These are phyloP conservation scores for Daldinia bambusicola DNA, from an alignment of 495 filamentous ascomycete species.

Conservation along the genomic window DNA sequence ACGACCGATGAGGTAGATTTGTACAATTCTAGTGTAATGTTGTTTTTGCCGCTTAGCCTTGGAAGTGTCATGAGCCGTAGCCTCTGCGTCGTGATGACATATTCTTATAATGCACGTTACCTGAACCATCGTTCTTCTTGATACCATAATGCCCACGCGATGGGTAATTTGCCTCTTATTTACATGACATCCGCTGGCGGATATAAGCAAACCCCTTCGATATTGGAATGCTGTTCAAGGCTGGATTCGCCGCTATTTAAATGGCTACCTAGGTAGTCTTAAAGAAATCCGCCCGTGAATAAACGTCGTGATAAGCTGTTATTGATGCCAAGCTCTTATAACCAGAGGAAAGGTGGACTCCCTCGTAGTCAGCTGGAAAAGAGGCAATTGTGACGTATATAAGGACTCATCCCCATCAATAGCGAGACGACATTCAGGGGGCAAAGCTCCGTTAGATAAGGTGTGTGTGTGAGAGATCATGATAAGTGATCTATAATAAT, in stretches of 20 bases:
- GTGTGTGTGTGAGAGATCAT: no score
- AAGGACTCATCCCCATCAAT: neutral
- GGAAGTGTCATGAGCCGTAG: conserved; percentile 1
- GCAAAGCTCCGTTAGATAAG: no score
- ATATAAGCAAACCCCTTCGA: neutral
- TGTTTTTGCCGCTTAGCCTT: no score
- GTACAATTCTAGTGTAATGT: neutral
- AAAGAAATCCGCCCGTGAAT: neutral
- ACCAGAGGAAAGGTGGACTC: neutral
- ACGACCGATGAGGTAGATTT: neutral
- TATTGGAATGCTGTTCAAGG: no score
- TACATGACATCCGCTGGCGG: neutral
- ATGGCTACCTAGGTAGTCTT: neutral
- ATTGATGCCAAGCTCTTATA: neutral
- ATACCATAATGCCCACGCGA: neutral
- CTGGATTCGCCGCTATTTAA: neutral
- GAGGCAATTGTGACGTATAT: conserved; percentile 10
- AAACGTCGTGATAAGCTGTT: neutral
- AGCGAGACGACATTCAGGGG: neutral
- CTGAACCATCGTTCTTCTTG: neutral
- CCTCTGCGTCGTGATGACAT: conserved; percentile 10
- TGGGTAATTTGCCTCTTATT: neutral
- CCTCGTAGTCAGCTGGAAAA: neutral
- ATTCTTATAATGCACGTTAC: neutral
- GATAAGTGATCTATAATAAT: no score